Conservation (phyloP, 2,329 filamentous ascomycete species). For the Ophiostoma quercus region DNA sequence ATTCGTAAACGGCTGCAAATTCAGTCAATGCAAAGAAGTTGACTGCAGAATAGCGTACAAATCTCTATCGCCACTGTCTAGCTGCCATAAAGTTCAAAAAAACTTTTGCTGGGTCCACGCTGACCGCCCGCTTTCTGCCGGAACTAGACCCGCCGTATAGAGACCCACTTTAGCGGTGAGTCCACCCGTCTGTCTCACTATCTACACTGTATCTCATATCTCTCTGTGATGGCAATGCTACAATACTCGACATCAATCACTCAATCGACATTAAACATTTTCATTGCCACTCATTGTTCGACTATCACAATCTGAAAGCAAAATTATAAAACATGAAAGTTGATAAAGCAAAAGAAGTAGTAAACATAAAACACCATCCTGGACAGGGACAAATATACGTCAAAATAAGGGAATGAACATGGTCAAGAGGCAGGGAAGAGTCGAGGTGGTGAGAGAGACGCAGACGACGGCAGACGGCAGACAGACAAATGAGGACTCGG, state of each 20-base stretch:
- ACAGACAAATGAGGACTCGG: not conserved
- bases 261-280: not conserved
- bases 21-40: too few relatives aligned
- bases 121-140: slow-evolving; percentile 15
- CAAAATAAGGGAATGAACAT: slow-evolving; percentile 14
- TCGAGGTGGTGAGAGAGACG: not conserved
- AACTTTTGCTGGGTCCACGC: slow-evolving; percentile 15
- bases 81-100: slow-evolving; percentile 6
- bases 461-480: not conserved
- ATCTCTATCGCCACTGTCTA: not conserved
- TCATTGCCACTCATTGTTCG: not conserved
- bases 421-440: not conserved
- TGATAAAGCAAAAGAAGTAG: slow-evolving; percentile 1
- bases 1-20: too few relatives aligned
- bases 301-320: slow-evolving; percentile 2
- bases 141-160: not conserved
- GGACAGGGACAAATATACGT: slow-evolving; percentile 18
- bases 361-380: slow-evolving; percentile 22
- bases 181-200: not conserved
- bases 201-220: not conserved
- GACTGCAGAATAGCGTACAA: slow-evolving; percentile 3
- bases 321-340: slow-evolving; percentile 19
- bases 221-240: too few relatives aligned
- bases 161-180: slow-evolving; percentile 7
- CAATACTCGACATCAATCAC: not conserved